These are phyloP conservation scores for Claviceps capensis DNA, from an alignment of 2,329 filamentous ascomycete genomes.

Conservation along the genomic window DNA sequence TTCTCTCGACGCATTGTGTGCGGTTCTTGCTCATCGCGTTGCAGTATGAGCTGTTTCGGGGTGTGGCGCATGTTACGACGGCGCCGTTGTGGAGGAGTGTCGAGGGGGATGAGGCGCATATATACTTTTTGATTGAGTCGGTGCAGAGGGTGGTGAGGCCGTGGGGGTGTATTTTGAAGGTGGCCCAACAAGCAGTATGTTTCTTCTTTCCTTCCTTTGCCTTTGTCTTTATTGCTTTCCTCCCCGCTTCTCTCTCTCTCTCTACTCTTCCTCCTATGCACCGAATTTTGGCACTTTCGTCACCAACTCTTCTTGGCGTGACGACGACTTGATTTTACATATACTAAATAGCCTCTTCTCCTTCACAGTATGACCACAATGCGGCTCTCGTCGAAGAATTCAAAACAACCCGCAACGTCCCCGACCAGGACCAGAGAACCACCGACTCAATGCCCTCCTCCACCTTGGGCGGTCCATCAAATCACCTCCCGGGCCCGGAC, in stretches of 20 bases:
- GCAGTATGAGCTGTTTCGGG: constrained; percentile 21
- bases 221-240: not conserved
- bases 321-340: not conserved
- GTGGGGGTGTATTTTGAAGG: constrained; percentile 17
- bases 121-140: constrained; percentile 19
- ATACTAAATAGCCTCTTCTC: not conserved
- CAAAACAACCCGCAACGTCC: constrained; percentile 16
- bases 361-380: constrained; percentile 15
- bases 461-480: constrained; percentile 6
- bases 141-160: constrained; percentile 21
- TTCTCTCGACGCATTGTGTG: constrained; percentile 17
- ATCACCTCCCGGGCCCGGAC: constrained; percentile 13
- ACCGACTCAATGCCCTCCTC: constrained; percentile 4
- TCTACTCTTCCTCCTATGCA: too few species aligned
- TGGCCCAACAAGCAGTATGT: constrained; percentile 15
- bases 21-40: constrained; percentile 22
- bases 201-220: not conserved
- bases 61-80: constrained; percentile 21
- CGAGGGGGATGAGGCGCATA: constrained; percentile 17
- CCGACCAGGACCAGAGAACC: constrained; percentile 13
- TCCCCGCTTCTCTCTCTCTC: too few species aligned
- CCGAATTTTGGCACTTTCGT: too few species aligned
- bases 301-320: too few species aligned
- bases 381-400: constrained; percentile 18
- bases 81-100: constrained; percentile 22